phyloP scores from a whole-genome alignment of 1,284 basidiomycete species.

The Apiotrichum veenhuisii region DNA sequence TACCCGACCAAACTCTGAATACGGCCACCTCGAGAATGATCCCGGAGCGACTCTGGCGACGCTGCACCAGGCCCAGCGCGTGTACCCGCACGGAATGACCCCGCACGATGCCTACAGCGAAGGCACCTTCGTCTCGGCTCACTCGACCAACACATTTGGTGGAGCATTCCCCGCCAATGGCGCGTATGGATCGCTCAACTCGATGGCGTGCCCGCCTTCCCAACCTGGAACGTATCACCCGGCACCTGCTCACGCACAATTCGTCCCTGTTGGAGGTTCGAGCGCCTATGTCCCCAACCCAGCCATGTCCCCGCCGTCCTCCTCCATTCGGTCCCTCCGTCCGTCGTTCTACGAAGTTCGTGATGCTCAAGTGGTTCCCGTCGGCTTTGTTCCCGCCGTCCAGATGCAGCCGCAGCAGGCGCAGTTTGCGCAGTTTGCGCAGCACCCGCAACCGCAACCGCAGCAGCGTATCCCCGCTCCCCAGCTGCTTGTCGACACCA shows the following conservation, averaged over 20 bases:
- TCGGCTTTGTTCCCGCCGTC: not conserved
- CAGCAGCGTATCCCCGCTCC: constrained; percentile 12
- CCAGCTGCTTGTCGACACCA: constrained; percentile 18
- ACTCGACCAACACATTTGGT: not conserved
- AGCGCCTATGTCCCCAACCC: not conserved
- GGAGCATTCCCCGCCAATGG: not conserved
- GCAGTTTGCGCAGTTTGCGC: not conserved
- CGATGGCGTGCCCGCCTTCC: not conserved
- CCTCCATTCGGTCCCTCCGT: not conserved
- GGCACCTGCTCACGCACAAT: not conserved
- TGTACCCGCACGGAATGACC: not conserved
- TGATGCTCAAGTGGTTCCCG: not conserved
- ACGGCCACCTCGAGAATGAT: constrained; percentile 16
- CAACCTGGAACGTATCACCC: not conserved
- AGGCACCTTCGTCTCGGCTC: not conserved
- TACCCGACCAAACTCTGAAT: constrained; percentile 21
- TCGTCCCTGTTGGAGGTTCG: not conserved
- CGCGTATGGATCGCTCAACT: not conserved
- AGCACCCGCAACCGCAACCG: not conserved
- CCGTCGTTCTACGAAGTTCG: not conserved
- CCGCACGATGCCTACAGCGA: not conserved
- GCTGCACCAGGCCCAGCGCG: not conserved
- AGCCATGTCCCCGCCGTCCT: not conserved
- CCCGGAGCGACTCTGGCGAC: constrained; percentile 10
- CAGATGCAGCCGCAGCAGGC: not conserved